Evolutionary conservation across 2,329 filamentous ascomycete genomes (phyloP).

Genomic region (Exophiala xenobiotica): DNA sequence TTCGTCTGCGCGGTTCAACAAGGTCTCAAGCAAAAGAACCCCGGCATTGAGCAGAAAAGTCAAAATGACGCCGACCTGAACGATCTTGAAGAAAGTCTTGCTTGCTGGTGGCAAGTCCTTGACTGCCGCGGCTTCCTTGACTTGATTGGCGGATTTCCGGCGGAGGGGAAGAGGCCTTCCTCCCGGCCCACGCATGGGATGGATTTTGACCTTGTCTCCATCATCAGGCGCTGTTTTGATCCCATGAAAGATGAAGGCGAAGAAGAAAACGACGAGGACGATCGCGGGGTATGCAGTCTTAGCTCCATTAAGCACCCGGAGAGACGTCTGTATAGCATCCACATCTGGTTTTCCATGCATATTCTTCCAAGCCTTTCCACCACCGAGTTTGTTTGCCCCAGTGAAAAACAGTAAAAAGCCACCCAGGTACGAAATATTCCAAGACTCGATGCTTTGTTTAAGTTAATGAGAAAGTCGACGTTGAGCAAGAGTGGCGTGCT

Average conservation of each 20-base stretch:
- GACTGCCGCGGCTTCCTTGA: conserved; percentile 45
- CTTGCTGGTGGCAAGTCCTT: conserved; percentile 64
- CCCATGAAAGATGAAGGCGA: conserved; percentile 61
- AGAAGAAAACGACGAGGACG: conserved; percentile 63
- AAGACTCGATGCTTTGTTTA: conserved; percentile 5
- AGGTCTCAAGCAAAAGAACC: conserved; percentile 71
- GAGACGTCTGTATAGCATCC: conserved; percentile 20
- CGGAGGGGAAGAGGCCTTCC: conserved; percentile 80
- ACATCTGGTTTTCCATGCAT: conserved; percentile 23
- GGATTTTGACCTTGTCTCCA: conserved; percentile 38
- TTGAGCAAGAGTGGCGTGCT: conserved; percentile 1
- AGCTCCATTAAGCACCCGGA: conserved; percentile 27
- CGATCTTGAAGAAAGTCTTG: conserved; percentile 72
- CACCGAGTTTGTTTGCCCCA: conserved; percentile 10
- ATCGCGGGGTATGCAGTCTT: conserved; percentile 61
- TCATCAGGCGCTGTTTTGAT: conserved; percentile 53
- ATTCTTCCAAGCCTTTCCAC: conserved; percentile 13
- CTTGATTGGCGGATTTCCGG: conserved; percentile 51
- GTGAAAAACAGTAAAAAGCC: conserved; percentile 28
- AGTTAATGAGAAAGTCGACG: neutral
- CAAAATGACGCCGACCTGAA: conserved; percentile 68
- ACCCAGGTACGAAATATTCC: conserved; percentile 19
- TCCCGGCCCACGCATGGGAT: conserved; percentile 64
- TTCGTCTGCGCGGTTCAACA: conserved; percentile 61
- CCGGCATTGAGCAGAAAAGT: conserved; percentile 74